Evolutionary conservation across 2,329 filamentous ascomycete species (phyloP), one percentile per base, ranked within the genome.

Genomic region (Claviceps sp.): DNA sequence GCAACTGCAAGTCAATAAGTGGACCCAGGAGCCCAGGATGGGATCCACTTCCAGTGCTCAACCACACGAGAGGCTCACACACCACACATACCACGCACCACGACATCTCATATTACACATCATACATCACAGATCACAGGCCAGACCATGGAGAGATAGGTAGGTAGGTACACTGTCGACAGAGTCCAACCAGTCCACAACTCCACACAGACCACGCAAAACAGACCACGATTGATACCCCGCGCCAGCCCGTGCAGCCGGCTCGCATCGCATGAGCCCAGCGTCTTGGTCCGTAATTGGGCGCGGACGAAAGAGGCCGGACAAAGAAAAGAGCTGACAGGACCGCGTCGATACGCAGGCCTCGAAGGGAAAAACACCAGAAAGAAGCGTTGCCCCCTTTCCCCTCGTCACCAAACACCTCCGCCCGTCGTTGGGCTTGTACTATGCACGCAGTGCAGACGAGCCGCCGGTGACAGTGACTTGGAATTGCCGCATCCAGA

Each of bases 401-500:
- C 47, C 48, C 48, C 42, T 37, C 41, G 14, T 50, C 26, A 42
- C 30, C 24, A 48, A 38, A 44, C 42, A 48, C 43, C 24, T 40
- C 52, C 43, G 52, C 50, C 51, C 48, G 37, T 42, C 16, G 30
- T 37, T 48, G 46, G 37, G 50, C 44, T 34, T 41, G 44, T 51
- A 47, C 37, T 45, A 55, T 54, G 54, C 43, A 46, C 44, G 47
- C 45, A 20, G 41, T 41, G 30, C 49, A 37, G 47, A 50, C 44
- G 52, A 47, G 54, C 52, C 54, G 43, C 43, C 44, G 34, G 54
- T 30, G 34, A 46, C 16, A 50, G 44, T 38, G 40, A 50, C 50
- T 48, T 55, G 46, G 50, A 48, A 55, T 47, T 47, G 22, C 48
- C 48, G 13, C 38, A 48, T 18, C 11, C 38, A 53, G 48, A 22